Evolutionary conservation across 805 yeast species (phyloP), one percentile per base, ranked within the genome.

Genomic region (Vanderwaltozyma tropicalis): DNA sequence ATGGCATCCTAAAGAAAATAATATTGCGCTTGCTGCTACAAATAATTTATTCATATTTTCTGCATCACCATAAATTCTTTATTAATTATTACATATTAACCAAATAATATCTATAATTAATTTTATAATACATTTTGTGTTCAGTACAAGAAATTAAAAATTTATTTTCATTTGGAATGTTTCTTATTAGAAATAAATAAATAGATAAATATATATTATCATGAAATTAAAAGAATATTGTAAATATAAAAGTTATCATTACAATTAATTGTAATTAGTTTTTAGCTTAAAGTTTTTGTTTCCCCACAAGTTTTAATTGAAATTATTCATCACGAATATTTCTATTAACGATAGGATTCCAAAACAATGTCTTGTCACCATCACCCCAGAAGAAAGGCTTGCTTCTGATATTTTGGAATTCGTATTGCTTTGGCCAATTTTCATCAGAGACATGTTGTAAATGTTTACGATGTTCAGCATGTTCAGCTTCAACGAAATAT

Each of bases 351-450:
- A 76, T 82, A 37, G 84, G 72, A 72, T 86, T 86, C 98, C 98
- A 92, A 82, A 92, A 92, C 61, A 81, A 69, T 46, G 97, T 86
- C 76, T 84, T 79, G 73, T 88, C 95, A 62, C 98, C 97, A 61
- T 92, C 89, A 61, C 98, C 98, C 97, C 97, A 92, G 80, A 87
- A 89, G 76, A 76, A 89, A 61, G 82, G 79, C 64, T 77, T 80
- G 60, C 63, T 61, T 77, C 97, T 85, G 53, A 87, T 64, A 74
- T 92, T 92, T 73, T 81, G 88, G 77, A 76, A 92, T 54, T 79
- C 88, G 71, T 84, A 84, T 66, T 82, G 92, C 44, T 63, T 68
- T 57, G 96, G 96, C 87, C 95, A 84, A 61, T 88, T 94, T 52
- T 80, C 89, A 62, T 88, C 96, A 25, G 86, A 63, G 41, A 85